Percentiles rank a stretch among this genome's conserved stretches.
phyloP scores from a whole-genome alignment of 345 rosid genomes.

The Durio zibethinus region DNA sequence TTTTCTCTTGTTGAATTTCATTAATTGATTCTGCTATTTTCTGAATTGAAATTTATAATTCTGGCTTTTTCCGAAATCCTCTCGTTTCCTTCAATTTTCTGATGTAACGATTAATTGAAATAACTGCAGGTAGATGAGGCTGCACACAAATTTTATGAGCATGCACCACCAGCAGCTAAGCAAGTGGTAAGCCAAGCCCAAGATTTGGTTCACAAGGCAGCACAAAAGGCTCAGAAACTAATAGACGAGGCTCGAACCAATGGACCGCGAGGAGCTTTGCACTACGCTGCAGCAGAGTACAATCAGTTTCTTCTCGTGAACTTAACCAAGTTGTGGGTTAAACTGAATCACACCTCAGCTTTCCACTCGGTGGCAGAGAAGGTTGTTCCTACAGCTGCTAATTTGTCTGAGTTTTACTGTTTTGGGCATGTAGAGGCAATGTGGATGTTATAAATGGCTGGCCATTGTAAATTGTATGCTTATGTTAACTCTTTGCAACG shows the following conservation, averaged over 20 bases:
- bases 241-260: constrained; percentile 47
- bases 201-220: constrained; percentile 33
- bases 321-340: constrained; percentile 56
- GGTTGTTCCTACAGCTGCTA: constrained; percentile 57
- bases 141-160: constrained; percentile 53
- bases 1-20: not conserved
- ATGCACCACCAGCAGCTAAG: constrained; percentile 73
- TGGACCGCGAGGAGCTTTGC: constrained; percentile 63
- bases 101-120: not conserved
- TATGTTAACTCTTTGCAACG: too few relatives aligned
- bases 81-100: too few relatives aligned
- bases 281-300: constrained; percentile 44
- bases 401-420: constrained; percentile 43
- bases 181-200: constrained; percentile 37
- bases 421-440: too few relatives aligned
- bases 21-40: not conserved
- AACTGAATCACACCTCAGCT: constrained; percentile 44
- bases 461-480: too few relatives aligned
- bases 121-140: constrained; percentile 61
- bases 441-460: too few relatives aligned
- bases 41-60: too few relatives aligned
- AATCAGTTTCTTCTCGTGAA: constrained; percentile 44
- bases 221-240: constrained; percentile 47
- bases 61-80: too few relatives aligned
- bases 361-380: constrained; percentile 44